Conservation (phyloP, 306 rosid species). For the Ziziphus jujuba region DNA sequence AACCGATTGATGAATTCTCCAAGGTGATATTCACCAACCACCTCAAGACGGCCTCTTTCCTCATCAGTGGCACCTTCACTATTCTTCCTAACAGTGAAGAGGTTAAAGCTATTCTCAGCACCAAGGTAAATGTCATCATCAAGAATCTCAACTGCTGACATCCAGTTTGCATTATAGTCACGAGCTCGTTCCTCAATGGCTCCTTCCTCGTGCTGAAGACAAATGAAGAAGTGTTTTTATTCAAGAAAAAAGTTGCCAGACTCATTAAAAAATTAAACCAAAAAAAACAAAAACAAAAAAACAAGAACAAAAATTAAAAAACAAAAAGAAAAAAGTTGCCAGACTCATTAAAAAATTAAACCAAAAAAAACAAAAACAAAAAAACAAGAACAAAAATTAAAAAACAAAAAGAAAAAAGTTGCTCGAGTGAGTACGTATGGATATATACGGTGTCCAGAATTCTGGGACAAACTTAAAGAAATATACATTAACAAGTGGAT, state of each 20-base stretch:
- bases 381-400: too few relatives aligned
- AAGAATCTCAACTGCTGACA: slow-evolving; percentile 95
- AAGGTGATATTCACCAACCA: slow-evolving; percentile 88
- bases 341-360: too few relatives aligned
- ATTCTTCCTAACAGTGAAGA: slow-evolving; percentile 54
- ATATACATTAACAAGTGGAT: neutral
- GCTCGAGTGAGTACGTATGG: too few relatives aligned
- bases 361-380: too few relatives aligned
- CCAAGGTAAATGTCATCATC: slow-evolving; percentile 93
- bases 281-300: too few relatives aligned
- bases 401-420: too few relatives aligned
- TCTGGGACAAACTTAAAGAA: neutral
- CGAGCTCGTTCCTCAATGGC: slow-evolving; percentile 99
- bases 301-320: too few relatives aligned
- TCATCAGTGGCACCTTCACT: slow-evolving; percentile 96
- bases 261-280: too few relatives aligned
- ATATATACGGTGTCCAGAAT: too few relatives aligned
- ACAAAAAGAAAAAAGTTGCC: too few relatives aligned
- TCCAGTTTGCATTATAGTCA: slow-evolving; percentile 94
- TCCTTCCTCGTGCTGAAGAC: slow-evolving; percentile 91
- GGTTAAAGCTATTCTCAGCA: slow-evolving; percentile 70
- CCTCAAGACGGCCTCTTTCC: slow-evolving; percentile 92
- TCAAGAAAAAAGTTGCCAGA: neutral
- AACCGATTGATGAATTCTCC: slow-evolving; percentile 87
- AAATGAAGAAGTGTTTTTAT: neutral